Evolutionary conservation across 768 basidiomycete genomes (phyloP).

Genomic region (Tulasnella calospora): DNA sequence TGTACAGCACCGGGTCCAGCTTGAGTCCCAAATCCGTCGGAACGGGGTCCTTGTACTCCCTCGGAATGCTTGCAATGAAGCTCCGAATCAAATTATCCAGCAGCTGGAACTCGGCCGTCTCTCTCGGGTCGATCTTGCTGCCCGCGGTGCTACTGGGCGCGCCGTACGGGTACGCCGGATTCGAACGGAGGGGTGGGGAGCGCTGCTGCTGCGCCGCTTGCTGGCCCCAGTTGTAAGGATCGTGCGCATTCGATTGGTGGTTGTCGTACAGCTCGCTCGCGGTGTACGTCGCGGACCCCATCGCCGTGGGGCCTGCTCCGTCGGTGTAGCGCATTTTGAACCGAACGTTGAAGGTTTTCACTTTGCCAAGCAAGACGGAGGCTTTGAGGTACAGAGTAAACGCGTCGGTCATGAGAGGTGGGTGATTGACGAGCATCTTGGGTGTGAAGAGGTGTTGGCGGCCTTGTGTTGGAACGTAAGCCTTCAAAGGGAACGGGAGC

Average conservation of each 20-base stretch:
- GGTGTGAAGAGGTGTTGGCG: slow-evolving; percentile 65
- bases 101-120: slow-evolving; percentile 25
- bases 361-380: slow-evolving; percentile 54
- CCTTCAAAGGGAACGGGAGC: not conserved
- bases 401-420: slow-evolving; percentile 59
- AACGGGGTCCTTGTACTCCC: slow-evolving; percentile 19
- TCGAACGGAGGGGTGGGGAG: not conserved
- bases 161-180: not conserved
- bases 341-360: slow-evolving; percentile 21
- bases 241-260: not conserved
- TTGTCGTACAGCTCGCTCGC: not conserved
- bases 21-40: slow-evolving; percentile 37
- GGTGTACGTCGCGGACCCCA: not conserved
- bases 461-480: slow-evolving; percentile 1
- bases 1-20: slow-evolving; percentile 54
- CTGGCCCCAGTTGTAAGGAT: not conserved
- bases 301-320: not conserved
- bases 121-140: slow-evolving; percentile 18
- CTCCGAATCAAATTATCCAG: slow-evolving; percentile 20
- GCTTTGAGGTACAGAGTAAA: slow-evolving; percentile 69
- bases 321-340: slow-evolving; percentile 24
- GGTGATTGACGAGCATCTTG: slow-evolving; percentile 56
- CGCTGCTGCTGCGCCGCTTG: not conserved
- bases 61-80: slow-evolving; percentile 24
- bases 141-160: not conserved